A percentile compares a stretch with the other conserved stretches of the same genome.
Evolutionary conservation across 441 rosid species (phyloP).

Genomic region (Manihot esculenta): DNA sequence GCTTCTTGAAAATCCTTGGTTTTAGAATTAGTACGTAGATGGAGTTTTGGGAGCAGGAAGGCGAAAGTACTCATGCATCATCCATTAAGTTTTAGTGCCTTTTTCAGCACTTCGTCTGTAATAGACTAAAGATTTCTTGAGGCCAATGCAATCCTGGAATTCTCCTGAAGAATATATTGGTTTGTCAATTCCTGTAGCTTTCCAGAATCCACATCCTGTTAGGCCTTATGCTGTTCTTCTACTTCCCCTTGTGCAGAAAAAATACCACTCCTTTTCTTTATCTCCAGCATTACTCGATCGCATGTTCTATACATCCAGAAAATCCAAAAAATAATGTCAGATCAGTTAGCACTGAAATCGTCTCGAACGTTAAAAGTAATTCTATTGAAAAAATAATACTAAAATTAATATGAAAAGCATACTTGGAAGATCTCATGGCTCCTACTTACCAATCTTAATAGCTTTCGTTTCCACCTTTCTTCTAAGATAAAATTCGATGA

Average conservation of each 20-base stretch:
- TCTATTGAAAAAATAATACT: too few relatives aligned
- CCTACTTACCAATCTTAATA: constrained; percentile 31
- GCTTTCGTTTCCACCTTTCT: constrained; percentile 58
- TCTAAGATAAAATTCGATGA: constrained; percentile 58
- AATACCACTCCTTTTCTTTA: constrained; percentile 34
- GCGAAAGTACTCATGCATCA: constrained; percentile 67
- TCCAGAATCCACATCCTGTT: constrained; percentile 59
- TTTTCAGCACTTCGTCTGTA: constrained; percentile 50
- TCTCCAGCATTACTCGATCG: constrained; percentile 19
- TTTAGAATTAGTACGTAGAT: not conserved
- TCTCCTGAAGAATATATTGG: constrained; percentile 30
- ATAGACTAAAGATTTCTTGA: constrained; percentile 46
- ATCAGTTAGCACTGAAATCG: too few relatives aligned
- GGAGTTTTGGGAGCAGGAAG: constrained; percentile 27
- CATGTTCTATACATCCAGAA: not conserved
- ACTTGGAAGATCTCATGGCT: constrained; percentile 65
- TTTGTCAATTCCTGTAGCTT: constrained; percentile 56
- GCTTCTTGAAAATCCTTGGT: constrained; percentile 29
- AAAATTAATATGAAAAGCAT: constrained; percentile 7
- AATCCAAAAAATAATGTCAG: too few relatives aligned
- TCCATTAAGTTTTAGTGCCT: constrained; percentile 61
- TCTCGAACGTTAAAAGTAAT: too few relatives aligned
- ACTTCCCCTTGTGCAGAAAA: constrained; percentile 50
- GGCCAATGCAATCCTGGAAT: constrained; percentile 34
- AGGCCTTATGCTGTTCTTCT: constrained; percentile 50